These are phyloP conservation scores for Citeromyces nyonsensis DNA, from an alignment of 805 yeast genomes.

Conservation along the genomic window DNA sequence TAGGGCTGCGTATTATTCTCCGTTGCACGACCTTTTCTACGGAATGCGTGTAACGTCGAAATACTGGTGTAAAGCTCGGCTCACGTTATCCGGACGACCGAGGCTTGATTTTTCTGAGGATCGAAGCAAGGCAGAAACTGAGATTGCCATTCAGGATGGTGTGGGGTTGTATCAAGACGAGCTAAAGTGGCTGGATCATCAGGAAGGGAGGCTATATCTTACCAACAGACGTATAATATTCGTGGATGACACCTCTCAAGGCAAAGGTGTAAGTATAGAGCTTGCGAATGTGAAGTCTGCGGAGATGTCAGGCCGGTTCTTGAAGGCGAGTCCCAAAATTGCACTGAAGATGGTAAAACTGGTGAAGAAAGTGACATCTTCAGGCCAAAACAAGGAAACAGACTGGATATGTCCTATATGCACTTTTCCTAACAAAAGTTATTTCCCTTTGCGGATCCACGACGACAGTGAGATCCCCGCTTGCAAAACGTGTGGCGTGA, in stretches of 20 bases:
- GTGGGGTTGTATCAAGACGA: slow-evolving; percentile 76
- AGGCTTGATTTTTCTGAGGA: slow-evolving; percentile 2
- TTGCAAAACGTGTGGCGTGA: slow-evolving; percentile 52
- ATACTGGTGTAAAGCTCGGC: slow-evolving; percentile 8
- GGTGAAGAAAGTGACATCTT: slow-evolving; percentile 6
- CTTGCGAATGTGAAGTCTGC: slow-evolving; percentile 8
- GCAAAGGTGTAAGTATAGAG: slow-evolving; percentile 4
- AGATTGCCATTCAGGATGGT: slow-evolving; percentile 31
- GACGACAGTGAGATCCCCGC: slow-evolving; percentile 17
- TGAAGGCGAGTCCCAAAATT: slow-evolving; percentile 73
- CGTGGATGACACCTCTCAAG: slow-evolving; percentile 24
- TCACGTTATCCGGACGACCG: slow-evolving; percentile 17
- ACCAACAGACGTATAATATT: slow-evolving; percentile 64
- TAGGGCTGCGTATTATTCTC: too few relatives aligned
- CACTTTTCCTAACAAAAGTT: background rate
- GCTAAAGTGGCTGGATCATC: slow-evolving; percentile 43
- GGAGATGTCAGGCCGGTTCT: slow-evolving; percentile 31
- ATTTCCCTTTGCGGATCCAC: background rate
- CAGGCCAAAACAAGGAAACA: background rate
- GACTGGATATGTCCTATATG: slow-evolving; percentile 1
- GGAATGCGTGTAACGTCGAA: slow-evolving; percentile 2
- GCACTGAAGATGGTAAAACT: slow-evolving; percentile 10
- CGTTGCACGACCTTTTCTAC: too few relatives aligned
- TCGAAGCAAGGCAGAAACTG: slow-evolving; percentile 21
- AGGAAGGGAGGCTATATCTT: slow-evolving; percentile 64